Evolutionary conservation across 2,329 filamentous ascomycete genomes (phyloP), one percentile per base, ranked within the genome.

Genomic region (Penicillium janthinellum): DNA sequence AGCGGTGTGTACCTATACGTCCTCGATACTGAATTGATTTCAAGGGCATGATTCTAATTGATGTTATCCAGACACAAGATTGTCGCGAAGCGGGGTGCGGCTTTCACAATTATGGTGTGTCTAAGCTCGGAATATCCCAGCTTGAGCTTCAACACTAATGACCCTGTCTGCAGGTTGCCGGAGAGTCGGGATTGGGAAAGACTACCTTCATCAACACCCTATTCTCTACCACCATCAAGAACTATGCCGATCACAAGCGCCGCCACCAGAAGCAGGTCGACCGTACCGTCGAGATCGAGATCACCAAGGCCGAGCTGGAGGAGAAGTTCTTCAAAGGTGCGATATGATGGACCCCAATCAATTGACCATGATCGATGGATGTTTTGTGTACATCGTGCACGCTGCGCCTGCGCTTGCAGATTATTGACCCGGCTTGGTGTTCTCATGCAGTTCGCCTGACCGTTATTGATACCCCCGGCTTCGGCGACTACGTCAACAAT

Each of bases 311-410:
- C 61, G 95, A 99, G 84, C 84, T 99, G 66, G 95, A 99, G 83
- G 95, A 99, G 89, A 99, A 99, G 85, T 99, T 99, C 86, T 99
- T 99, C 90, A 99, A 99, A 87, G 94, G 94, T 97, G 83, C 59
- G 63, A 52, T 4, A 57, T 45, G 14, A 17, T 5, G 34, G 20
- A n/a, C 20, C 20, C 35, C 12, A 12, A 20, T 14, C 14, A 20
- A 47, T 34, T 15, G 38, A 53, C 37, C 28, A 20, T 7, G 34
- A 28, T 12, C 25, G 42, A 25, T 25, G 31, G 42, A 25, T 25
- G n/a, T 17, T 28, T 44, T 47, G 44, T 47, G 49, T 38, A 37
- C 14, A 39, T 52, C 20, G 8, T 11, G 3, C 39, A n/a, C 22
- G 42, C 58, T 49, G 41, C 17, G 8, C 17, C 58, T 49, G 41